Conservation (phyloP, 345 rosid genomes). For the Heritiera fomes region DNA sequence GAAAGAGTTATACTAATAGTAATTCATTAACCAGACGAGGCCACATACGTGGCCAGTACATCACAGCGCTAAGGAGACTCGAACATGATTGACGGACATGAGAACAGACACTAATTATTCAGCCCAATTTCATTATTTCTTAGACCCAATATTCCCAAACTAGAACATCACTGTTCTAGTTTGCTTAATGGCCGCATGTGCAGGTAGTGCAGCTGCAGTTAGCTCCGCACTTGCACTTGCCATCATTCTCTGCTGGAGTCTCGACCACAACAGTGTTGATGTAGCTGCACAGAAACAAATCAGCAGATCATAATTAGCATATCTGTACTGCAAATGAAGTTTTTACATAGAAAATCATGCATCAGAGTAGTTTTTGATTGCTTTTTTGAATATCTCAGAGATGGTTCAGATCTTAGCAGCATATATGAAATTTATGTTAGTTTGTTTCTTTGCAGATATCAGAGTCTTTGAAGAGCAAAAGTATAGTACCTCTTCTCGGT, state of each 20-base stretch:
- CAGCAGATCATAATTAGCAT: not conserved
- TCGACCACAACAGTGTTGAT: constrained; percentile 46
- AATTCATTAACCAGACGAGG: constrained; percentile 30
- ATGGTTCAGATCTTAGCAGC: not conserved
- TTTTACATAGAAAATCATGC: not conserved
- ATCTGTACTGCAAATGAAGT: no score
- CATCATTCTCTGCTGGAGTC: constrained; percentile 54
- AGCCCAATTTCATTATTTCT: constrained; percentile 4
- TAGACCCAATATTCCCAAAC: not conserved
- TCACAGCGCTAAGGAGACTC: constrained; percentile 17
- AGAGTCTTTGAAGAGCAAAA: not conserved
- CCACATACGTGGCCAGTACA: constrained; percentile 34
- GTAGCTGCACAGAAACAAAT: constrained; percentile 40
- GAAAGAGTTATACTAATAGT: constrained; percentile 20
- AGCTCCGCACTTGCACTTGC: constrained; percentile 84
- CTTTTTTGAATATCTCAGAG: not conserved
- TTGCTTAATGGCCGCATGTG: constrained; percentile 56
- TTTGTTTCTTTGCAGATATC: not conserved
- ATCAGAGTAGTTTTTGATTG: not conserved
- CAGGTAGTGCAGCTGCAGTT: constrained; percentile 69
- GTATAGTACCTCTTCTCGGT: constrained; percentile 60
- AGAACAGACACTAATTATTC: constrained; percentile 7
- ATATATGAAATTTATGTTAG: not conserved
- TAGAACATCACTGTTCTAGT: not conserved
- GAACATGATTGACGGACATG: constrained; percentile 11